Conservation (phyloP, 148 eudicot genomes). For the Pouteria glomerata region DNA sequence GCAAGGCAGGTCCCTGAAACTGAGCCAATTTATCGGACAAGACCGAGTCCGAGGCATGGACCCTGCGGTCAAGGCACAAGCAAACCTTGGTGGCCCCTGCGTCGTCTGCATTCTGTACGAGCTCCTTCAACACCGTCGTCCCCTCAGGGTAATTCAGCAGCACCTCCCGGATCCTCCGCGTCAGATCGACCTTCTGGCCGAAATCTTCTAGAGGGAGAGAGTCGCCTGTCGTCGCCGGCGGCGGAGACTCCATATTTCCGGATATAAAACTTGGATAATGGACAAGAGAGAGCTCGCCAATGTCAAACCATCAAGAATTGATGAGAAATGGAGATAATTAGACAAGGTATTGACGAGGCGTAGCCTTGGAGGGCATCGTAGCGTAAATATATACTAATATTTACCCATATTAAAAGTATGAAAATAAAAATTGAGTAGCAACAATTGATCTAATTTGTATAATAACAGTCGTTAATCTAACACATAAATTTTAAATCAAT, state of each 20-base stretch:
- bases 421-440: too few relatives aligned
- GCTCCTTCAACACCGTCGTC: slow-evolving; percentile 81
- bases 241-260: slow-evolving; percentile 17
- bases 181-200: slow-evolving; percentile 95
- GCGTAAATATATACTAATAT: too few relatives aligned
- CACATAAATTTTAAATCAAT: too few relatives aligned
- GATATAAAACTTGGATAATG: too few relatives aligned
- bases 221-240: slow-evolving; percentile 7
- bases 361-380: too few relatives aligned
- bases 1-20: slow-evolving; percentile 89
- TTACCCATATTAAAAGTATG: too few relatives aligned
- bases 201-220: slow-evolving; percentile 71
- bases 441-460: too few relatives aligned
- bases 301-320: not conserved
- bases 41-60: slow-evolving; percentile 48
- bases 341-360: too few relatives aligned
- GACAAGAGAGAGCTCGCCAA: not conserved
- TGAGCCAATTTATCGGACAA: slow-evolving; percentile 50
- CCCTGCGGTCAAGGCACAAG: slow-evolving; percentile 78
- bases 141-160: slow-evolving; percentile 86
- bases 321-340: too few relatives aligned
- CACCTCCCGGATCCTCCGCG: slow-evolving; percentile 90
- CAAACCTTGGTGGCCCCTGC: slow-evolving; percentile 85
- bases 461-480: too few relatives aligned
- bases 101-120: slow-evolving; percentile 96